phyloP scores from a whole-genome alignment of 495 filamentous ascomycete genomes.

The Hamigera avellanea region DNA sequence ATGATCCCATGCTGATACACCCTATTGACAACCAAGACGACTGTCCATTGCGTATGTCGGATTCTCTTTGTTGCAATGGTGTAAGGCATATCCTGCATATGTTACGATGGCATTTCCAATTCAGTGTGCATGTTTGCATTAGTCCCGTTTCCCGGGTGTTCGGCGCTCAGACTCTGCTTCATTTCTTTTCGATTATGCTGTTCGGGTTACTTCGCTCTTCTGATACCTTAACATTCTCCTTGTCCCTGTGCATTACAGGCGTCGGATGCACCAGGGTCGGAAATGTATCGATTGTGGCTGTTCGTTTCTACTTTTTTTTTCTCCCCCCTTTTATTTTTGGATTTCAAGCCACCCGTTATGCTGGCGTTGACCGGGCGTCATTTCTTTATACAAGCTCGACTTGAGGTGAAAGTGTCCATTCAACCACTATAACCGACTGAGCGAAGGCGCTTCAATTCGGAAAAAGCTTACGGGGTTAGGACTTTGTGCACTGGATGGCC shows the following conservation, averaged over 20 bases:
- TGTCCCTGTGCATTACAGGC: constrained; percentile 15
- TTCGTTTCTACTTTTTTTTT: constrained; percentile 10
- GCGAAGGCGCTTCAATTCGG: neutral
- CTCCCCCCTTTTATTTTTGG: constrained; percentile 9
- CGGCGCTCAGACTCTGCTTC: constrained; percentile 16
- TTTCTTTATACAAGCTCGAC: neutral
- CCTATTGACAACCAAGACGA: constrained; percentile 13
- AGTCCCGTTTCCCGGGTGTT: constrained; percentile 21
- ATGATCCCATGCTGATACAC: neutral
- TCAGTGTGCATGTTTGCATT: constrained; percentile 31
- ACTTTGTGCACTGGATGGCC: too few species aligned
- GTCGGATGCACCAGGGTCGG: constrained; percentile 17
- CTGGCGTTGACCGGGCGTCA: neutral
- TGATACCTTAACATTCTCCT: constrained; percentile 28
- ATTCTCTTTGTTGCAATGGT: constrained; percentile 34
- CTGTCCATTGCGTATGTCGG: constrained; percentile 31
- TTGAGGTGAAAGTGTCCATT: neutral
- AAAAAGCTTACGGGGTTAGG: neutral
- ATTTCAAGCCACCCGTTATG: neutral
- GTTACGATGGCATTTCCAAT: constrained; percentile 32
- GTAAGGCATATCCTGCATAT: constrained; percentile 33
- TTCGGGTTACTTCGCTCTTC: constrained; percentile 9
- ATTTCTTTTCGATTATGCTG: constrained; percentile 11
- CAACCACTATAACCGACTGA: neutral
- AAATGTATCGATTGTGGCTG: constrained; percentile 4